Evolutionary conservation across 805 yeast species (phyloP).

Genomic region (Spathaspora boniae): DNA sequence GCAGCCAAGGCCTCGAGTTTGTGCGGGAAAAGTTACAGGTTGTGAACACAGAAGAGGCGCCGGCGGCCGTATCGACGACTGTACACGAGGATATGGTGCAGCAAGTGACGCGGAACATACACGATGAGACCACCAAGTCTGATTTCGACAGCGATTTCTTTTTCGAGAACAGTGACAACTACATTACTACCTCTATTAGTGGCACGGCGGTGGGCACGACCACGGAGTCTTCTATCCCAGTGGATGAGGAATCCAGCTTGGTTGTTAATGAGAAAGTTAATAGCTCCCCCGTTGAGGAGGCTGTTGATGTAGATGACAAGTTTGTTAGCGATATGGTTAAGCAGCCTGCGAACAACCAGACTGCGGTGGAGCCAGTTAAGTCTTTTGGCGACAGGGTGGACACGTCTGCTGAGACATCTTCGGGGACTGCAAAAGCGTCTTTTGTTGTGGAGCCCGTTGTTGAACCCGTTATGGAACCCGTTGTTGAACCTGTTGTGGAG

Average conservation of each 20-base stretch:
- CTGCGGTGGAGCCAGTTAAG: too few species aligned
- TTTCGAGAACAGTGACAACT: conserved; percentile 9
- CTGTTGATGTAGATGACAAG: too few species aligned
- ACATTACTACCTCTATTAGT: conserved; percentile 5
- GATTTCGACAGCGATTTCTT: conserved; percentile 15
- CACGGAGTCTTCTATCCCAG: too few species aligned
- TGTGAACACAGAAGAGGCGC: conserved; percentile 22
- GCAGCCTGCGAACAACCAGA: too few species aligned
- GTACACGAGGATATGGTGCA: conserved; percentile 10
- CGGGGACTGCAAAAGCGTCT: too few species aligned
- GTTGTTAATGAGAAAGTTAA: too few species aligned
- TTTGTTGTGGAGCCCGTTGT: not conserved
- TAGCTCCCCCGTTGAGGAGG: not conserved
- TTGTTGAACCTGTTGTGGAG: conserved; percentile 5
- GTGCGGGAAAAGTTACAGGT: conserved; percentile 27
- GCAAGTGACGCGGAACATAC: conserved; percentile 18
- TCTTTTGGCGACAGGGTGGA: too few species aligned
- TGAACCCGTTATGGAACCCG: conserved; percentile 4
- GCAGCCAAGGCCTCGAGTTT: conserved; percentile 17
- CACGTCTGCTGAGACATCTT: not conserved
- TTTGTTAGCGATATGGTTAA: too few species aligned
- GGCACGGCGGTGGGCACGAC: not conserved
- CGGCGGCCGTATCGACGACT: conserved; percentile 7
- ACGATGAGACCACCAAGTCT: conserved; percentile 11
- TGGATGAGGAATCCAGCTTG: conserved; percentile 6